Percentiles rank a stretch among this genome's conserved stretches.
Evolutionary conservation across 306 rosid species (phyloP).

Genomic region (Luffa aegyptiaca): DNA sequence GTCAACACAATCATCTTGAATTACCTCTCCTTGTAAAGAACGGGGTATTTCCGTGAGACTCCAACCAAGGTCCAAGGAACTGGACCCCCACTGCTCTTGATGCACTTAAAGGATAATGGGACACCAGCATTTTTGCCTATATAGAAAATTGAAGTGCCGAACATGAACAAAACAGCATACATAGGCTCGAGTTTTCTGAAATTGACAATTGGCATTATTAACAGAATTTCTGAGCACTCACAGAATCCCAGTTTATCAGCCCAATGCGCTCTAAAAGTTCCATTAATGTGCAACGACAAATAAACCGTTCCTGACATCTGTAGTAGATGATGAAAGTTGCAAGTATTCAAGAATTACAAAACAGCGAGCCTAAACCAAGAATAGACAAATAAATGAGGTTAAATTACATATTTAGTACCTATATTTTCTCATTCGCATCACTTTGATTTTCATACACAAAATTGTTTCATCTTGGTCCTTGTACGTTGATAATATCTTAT

Average conservation of each 20-base stretch:
- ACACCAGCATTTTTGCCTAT: conserved; percentile 57
- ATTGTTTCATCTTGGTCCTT: background rate
- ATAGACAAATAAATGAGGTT: background rate
- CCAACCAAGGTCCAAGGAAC: conserved; percentile 80
- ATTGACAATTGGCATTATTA: conserved; percentile 6
- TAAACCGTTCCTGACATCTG: conserved; percentile 53
- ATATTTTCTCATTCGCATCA: background rate
- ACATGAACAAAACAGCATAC: conserved; percentile 11
- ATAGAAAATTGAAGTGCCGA: conserved; percentile 11
- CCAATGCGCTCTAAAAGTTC: conserved; percentile 92
- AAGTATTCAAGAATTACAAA: background rate
- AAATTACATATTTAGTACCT: background rate
- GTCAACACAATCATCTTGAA: conserved; percentile 7
- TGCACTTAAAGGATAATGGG: conserved; percentile 80
- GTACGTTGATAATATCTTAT: background rate
- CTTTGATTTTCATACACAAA: background rate
- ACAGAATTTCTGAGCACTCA: conserved; percentile 25
- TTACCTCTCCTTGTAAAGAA: conserved; percentile 81
- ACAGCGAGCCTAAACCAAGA: background rate
- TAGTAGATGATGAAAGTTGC: conserved; percentile 26
- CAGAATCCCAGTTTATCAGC: conserved; percentile 77
- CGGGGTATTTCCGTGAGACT: conserved; percentile 68
- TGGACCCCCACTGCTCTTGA: conserved; percentile 66
- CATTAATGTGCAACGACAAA: conserved; percentile 71
- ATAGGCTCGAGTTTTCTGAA: conserved; percentile 3